Evolutionary conservation across 331 rosid genomes (phyloP).

Genomic region (Rhamnella rubrinervis): DNA sequence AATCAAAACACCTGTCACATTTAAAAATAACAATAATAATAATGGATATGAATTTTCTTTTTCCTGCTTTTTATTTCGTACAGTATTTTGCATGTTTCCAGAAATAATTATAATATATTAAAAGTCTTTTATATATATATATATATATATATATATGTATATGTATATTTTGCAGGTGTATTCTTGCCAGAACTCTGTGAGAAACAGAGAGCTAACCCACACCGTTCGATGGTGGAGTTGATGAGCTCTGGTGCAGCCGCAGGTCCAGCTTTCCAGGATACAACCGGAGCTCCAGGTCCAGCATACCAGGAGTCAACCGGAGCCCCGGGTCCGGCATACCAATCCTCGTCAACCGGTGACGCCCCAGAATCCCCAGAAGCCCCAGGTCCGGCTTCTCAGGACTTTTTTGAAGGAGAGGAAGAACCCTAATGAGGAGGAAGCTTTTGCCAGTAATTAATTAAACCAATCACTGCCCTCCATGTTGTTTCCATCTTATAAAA

Average conservation of each 20-base stretch:
- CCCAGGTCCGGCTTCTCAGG: no score
- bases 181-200: slow-evolving; percentile 64
- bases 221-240: slow-evolving; percentile 59
- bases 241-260: slow-evolving; percentile 64
- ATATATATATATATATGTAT: background rate
- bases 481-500: no score
- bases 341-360: no score
- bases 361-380: no score
- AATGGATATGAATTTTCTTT: background rate
- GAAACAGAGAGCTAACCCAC: slow-evolving; percentile 56
- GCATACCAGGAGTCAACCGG: slow-evolving; percentile 24
- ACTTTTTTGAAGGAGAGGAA: no score
- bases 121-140: background rate
- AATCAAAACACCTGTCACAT: slow-evolving; percentile 13
- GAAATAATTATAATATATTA: no score
- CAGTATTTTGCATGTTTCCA: background rate
- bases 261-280: slow-evolving; percentile 30
- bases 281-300: slow-evolving; percentile 28
- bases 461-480: no score
- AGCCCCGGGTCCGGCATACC: no score
- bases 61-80: no score
- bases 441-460: no score
- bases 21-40: no score
- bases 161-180: slow-evolving; percentile 51
- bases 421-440: no score